Evolutionary conservation across 306 rosid species (phyloP).

Genomic region (Vicia villosa): DNA sequence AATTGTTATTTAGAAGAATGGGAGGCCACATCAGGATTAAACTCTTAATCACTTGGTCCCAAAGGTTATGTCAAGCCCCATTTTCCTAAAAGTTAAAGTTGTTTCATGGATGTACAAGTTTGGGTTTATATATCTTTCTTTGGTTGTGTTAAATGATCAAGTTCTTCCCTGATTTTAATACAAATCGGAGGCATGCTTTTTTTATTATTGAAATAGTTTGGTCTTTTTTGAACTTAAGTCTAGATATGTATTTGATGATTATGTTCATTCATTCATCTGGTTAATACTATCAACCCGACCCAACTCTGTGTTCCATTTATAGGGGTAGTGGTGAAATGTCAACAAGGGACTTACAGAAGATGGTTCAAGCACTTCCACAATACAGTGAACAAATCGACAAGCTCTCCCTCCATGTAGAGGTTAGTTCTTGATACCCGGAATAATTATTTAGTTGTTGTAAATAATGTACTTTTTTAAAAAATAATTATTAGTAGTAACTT

Average conservation of each 20-base stretch:
- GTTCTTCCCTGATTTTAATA: conserved; percentile 23
- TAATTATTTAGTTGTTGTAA: neutral
- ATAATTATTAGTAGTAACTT: no score
- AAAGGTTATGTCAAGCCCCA: neutral
- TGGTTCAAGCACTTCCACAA: conserved; percentile 99
- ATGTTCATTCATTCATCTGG: conserved; percentile 25
- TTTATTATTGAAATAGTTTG: conserved; percentile 18
- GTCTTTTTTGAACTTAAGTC: conserved; percentile 23
- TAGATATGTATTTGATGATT: conserved; percentile 24
- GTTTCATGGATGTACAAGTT: conserved; percentile 9
- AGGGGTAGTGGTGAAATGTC: conserved; percentile 85
- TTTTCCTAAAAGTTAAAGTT: conserved; percentile 27
- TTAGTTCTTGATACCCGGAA: conserved; percentile 43
- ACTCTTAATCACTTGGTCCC: conserved; percentile 13
- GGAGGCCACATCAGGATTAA: neutral
- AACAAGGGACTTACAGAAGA: conserved; percentile 92
- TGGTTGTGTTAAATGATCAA: conserved; percentile 19
- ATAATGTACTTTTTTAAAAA: no score
- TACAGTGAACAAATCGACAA: conserved; percentile 99
- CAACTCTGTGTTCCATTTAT: conserved; percentile 40
- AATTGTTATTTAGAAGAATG: conserved; percentile 6
- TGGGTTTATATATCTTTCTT: conserved; percentile 14
- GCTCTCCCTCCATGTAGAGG: conserved; percentile 99
- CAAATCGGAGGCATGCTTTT: conserved; percentile 4
- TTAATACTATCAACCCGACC: conserved; percentile 14